These are phyloP conservation scores for Eutrema japonicum DNA, from an alignment of 345 rosid genomes.

Conservation along the genomic window DNA sequence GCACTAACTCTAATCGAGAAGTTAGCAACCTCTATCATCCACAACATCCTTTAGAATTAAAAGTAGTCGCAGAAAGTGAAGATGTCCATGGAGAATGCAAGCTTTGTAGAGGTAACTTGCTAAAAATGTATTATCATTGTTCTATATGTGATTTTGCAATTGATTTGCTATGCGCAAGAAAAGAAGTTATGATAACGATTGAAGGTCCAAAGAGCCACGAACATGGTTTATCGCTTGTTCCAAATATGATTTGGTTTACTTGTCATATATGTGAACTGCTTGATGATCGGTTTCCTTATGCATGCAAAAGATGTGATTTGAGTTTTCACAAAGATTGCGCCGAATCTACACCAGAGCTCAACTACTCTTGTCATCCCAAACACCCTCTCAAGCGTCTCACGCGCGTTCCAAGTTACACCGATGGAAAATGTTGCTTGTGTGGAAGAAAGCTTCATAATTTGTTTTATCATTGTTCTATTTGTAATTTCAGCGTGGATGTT, in stretches of 20 bases:
- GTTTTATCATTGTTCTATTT: slow-evolving; percentile 1
- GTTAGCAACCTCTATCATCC: not conserved
- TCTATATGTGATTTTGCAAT: not conserved
- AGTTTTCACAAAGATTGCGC: slow-evolving; percentile 6
- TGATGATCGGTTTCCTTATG: slow-evolving; percentile 1
- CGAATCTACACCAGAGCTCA: not conserved
- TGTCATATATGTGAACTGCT: not conserved
- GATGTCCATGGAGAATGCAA: not conserved
- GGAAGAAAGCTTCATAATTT: not conserved
- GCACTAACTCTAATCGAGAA: not conserved
- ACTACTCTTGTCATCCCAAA: slow-evolving; percentile 6
- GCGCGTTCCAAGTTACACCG: not conserved
- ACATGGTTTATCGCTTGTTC: not conserved
- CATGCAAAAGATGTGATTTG: not conserved
- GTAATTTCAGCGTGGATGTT: not conserved
- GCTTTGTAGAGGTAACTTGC: not conserved
- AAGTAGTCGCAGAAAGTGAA: not conserved
- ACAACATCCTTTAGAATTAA: not conserved
- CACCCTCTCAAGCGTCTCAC: not conserved
- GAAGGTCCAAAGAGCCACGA: not conserved
- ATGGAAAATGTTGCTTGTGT: slow-evolving; percentile 1
- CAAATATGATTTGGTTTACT: not conserved
- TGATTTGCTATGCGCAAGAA: not conserved
- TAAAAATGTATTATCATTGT: not conserved
- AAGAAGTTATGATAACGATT: not conserved